A percentile compares a stretch with the other conserved stretches of the same genome.
Evolutionary conservation across 2,329 filamentous ascomycete genomes (phyloP).

Genomic region (Cercospora sp.): DNA sequence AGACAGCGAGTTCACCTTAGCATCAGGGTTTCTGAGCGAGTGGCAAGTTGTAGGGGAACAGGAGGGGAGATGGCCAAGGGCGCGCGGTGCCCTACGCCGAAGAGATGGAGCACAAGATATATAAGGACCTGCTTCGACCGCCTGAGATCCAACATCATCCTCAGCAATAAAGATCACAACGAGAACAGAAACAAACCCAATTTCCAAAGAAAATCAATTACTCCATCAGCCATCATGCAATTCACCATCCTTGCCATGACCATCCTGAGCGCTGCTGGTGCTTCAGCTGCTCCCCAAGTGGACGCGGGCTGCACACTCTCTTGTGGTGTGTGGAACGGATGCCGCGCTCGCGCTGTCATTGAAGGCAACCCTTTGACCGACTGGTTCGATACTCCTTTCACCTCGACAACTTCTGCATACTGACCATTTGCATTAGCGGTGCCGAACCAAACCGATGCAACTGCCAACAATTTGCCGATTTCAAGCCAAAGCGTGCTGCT

Average conservation of each 20-base stretch:
- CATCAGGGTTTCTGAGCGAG: background rate
- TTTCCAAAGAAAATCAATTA: background rate
- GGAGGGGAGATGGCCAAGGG: background rate
- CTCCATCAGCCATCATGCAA: background rate
- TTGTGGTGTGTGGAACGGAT: background rate
- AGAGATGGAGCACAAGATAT: background rate
- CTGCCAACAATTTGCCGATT: background rate
- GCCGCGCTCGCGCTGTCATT: background rate
- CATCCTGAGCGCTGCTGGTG: background rate
- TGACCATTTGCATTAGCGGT: background rate
- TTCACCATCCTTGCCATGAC: background rate
- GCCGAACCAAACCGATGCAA: background rate
- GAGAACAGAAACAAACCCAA: background rate
- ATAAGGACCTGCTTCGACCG: background rate
- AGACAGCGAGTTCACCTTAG: background rate
- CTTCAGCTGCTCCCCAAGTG: background rate
- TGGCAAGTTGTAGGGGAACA: background rate
- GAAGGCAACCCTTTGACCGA: background rate
- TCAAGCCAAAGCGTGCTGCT: background rate
- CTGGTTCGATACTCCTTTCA: background rate
- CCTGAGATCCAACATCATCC: background rate
- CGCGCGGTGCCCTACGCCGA: background rate
- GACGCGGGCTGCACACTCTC: background rate
- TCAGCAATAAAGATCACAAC: background rate
- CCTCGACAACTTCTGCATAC: background rate